phyloP scores from a whole-genome alignment of 352 stramenopile species.

The Pythium grandisporangium region DNA sequence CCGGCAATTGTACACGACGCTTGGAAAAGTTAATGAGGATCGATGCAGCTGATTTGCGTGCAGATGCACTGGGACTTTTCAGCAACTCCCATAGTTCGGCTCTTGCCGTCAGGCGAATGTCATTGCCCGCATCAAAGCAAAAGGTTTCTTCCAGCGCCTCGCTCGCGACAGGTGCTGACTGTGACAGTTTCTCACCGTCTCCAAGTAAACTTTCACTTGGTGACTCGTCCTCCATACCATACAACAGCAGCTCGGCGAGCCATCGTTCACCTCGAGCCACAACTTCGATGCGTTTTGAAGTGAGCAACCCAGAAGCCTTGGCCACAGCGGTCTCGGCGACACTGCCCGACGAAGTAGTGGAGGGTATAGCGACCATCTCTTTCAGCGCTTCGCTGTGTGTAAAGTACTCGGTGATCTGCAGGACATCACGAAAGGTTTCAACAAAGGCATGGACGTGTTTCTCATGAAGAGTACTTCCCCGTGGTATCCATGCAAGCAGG shows the following conservation, averaged over 20 bases:
- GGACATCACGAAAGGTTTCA: slow-evolving; percentile 15
- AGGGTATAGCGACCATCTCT: slow-evolving; percentile 15
- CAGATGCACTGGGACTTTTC: no score
- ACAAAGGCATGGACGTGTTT: slow-evolving; percentile 28
- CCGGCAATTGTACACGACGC: no score
- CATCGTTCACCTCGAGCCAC: slow-evolving; percentile 35
- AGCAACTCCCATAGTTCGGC: slow-evolving; percentile 30
- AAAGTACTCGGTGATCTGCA: slow-evolving; percentile 33
- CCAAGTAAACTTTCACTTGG: no score
- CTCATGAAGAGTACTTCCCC: no score
- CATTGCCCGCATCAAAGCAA: slow-evolving; percentile 29
- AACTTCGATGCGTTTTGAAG: slow-evolving; percentile 19
- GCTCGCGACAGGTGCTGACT: no score
- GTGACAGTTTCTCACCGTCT: no score
- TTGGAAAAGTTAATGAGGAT: no score
- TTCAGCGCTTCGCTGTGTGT: slow-evolving; percentile 20
- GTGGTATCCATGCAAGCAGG: no score
- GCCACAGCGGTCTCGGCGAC: slow-evolving; percentile 16
- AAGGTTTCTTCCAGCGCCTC: slow-evolving; percentile 37
- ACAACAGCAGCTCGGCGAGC: slow-evolving; percentile 33
- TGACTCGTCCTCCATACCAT: not conserved
- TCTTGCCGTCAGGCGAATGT: slow-evolving; percentile 27
- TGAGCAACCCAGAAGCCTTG: slow-evolving; percentile 20
- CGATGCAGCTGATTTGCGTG: no score
- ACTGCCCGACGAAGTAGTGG: slow-evolving; percentile 7